Percentiles rank a stretch among this genome's conserved stretches.
Conservation (phyloP, 208 protist genomes). For the Crithidia bombi region DNA sequence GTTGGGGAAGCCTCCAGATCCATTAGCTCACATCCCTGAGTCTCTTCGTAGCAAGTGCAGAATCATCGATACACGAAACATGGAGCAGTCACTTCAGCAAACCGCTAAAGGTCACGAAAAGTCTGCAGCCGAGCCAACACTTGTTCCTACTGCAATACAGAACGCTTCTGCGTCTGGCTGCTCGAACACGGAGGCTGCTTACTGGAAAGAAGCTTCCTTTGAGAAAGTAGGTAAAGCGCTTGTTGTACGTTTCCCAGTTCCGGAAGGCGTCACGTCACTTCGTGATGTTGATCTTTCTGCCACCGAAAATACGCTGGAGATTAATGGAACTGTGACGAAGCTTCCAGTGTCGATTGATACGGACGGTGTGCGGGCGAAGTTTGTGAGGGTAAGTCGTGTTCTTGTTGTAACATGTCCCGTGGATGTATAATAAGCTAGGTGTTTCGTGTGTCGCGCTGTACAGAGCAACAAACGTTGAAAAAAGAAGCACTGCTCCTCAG, state of each 20-base stretch:
- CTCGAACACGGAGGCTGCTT: not conserved
- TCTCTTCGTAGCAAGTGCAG: slow-evolving; percentile 74
- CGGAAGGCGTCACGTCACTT: slow-evolving; percentile 42
- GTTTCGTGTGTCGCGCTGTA: no score
- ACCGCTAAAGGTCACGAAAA: not conserved
- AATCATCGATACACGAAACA: slow-evolving; percentile 65
- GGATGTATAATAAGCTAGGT: slow-evolving; percentile 9
- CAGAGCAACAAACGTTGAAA: no score
- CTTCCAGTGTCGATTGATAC: slow-evolving; percentile 46
- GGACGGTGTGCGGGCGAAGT: slow-evolving; percentile 60
- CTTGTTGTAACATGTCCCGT: slow-evolving; percentile 59
- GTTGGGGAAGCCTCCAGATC: slow-evolving; percentile 52
- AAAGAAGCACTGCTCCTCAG: no score
- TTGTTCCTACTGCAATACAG: not conserved
- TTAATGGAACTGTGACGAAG: slow-evolving; percentile 43
- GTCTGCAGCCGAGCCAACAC: not conserved
- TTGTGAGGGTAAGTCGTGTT: slow-evolving; percentile 23
- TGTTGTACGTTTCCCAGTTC: slow-evolving; percentile 45
- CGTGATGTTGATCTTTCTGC: slow-evolving; percentile 62
- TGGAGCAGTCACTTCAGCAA: not conserved
- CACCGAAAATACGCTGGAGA: slow-evolving; percentile 47
- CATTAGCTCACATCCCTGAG: slow-evolving; percentile 73
- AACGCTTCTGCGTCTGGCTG: not conserved
- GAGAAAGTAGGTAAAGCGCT: slow-evolving; percentile 17
- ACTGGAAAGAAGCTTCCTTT: slow-evolving; percentile 31